Conservation (phyloP, 805 yeast species). For the Myxozyma kluyveri region DNA sequence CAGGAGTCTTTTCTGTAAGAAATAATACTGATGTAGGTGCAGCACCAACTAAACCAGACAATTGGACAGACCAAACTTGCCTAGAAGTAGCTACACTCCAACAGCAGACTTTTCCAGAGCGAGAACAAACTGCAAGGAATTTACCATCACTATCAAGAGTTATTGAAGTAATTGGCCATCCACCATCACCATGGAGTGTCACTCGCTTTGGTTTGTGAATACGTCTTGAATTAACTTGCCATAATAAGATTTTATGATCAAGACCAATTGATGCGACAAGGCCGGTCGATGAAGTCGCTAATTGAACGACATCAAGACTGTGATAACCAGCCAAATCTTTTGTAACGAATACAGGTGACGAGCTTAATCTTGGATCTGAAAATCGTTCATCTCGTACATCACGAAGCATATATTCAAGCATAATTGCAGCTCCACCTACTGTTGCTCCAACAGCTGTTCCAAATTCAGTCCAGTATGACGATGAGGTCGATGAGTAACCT, state of each 20-base stretch:
- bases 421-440: slow-evolving; percentile 7
- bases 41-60: slow-evolving; percentile 15
- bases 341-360: slow-evolving; percentile 31
- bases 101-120: slow-evolving; percentile 21
- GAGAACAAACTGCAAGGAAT: slow-evolving; percentile 18
- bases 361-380: slow-evolving; percentile 33
- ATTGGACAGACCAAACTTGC: slow-evolving; percentile 25
- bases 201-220: slow-evolving; percentile 28
- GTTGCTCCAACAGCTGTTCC: slow-evolving; percentile 6
- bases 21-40: slow-evolving; percentile 21
- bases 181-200: slow-evolving; percentile 27
- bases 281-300: slow-evolving; percentile 56
- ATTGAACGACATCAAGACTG: slow-evolving; percentile 58
- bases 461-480: slow-evolving; percentile 4
- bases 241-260: slow-evolving; percentile 67
- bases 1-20: slow-evolving; percentile 24
- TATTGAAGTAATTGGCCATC: slow-evolving; percentile 35
- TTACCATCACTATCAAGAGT: slow-evolving; percentile 26
- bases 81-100: slow-evolving; percentile 27
- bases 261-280: slow-evolving; percentile 70
- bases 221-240: slow-evolving; percentile 45
- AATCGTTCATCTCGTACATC: slow-evolving; percentile 29
- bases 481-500: not conserved
- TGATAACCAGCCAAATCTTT: slow-evolving; percentile 54
- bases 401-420: slow-evolving; percentile 24